A percentile compares a stretch with the other conserved stretches of the same genome.
These are phyloP conservation scores for Vitrella brassicaformis DNA, from an alignment of 73 alveolate genomes.

Conservation along the genomic window DNA sequence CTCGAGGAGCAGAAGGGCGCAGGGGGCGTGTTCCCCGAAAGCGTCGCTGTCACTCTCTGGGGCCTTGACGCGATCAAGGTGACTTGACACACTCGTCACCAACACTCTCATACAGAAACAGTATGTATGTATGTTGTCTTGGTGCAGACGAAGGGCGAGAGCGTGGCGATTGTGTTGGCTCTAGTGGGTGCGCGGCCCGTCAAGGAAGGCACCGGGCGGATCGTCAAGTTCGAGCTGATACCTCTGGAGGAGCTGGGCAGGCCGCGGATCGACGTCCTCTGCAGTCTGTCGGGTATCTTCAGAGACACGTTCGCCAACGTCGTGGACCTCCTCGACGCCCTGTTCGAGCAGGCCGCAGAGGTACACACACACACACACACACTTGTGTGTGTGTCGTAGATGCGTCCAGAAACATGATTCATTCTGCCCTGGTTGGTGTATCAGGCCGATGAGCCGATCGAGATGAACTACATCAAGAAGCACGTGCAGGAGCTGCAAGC, in stretches of 20 bases:
- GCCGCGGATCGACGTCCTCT: slow-evolving; percentile 25
- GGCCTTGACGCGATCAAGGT: slow-evolving; percentile 10
- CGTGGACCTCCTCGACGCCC: slow-evolving; percentile 4
- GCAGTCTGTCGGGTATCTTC: slow-evolving; percentile 5
- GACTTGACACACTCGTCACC: background rate
- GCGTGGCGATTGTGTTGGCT: slow-evolving; percentile 32
- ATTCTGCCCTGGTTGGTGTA: background rate
- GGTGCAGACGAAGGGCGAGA: slow-evolving; percentile 30
- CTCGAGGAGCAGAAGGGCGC: background rate
- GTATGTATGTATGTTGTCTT: background rate
- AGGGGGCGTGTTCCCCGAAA: slow-evolving; percentile 3
- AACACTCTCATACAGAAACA: too few species aligned
- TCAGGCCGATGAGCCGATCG: slow-evolving; percentile 9
- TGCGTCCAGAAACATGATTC: too few species aligned
- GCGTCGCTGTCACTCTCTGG: slow-evolving; percentile 33
- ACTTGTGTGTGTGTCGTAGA: too few species aligned
- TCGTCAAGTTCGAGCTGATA: slow-evolving; percentile 4
- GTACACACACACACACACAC: background rate
- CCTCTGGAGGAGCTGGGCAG: slow-evolving; percentile 33
- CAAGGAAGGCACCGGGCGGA: slow-evolving; percentile 6
- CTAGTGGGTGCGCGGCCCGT: slow-evolving; percentile 36
- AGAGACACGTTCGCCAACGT: slow-evolving; percentile 32
- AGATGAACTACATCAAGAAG: slow-evolving; percentile 27
- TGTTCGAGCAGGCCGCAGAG: background rate
- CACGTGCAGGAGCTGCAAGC: slow-evolving; percentile 14